Percentiles rank a stretch among this genome's conserved stretches.
These are phyloP conservation scores for Sarcodon sp. DNA, from an alignment of 768 basidiomycete species.

Conservation along the genomic window DNA sequence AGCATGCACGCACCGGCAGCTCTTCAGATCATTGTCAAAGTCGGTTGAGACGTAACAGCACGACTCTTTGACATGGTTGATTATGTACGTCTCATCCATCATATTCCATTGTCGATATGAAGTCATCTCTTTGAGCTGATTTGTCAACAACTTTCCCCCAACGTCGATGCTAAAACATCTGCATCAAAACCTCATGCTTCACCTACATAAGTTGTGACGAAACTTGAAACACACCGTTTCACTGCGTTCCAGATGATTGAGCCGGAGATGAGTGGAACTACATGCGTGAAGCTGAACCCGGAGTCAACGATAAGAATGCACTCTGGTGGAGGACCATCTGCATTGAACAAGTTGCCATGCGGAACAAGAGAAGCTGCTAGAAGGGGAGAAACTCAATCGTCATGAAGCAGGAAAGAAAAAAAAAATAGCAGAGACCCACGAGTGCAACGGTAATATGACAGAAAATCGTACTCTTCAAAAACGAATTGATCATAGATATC, in stretches of 20 bases:
- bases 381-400: constrained; percentile 5
- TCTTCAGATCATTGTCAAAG: constrained; percentile 64
- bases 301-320: constrained; percentile 79
- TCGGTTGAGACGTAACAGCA: constrained; percentile 78
- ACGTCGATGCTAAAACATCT: constrained; percentile 66
- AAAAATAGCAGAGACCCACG: constrained; percentile 36
- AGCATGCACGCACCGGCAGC: constrained; percentile 50
- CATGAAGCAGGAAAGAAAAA: constrained; percentile 12
- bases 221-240: constrained; percentile 42
- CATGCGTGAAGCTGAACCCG: constrained; percentile 91
- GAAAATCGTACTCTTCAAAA: constrained; percentile 94
- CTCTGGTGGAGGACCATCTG: constrained; percentile 42
- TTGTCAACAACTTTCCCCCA: constrained; percentile 91
- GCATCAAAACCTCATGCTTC: neutral
- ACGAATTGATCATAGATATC: constrained; percentile 91
- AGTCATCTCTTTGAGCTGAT: constrained; percentile 86
- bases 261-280: constrained; percentile 71
- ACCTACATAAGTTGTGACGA: neutral
- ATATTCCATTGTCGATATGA: constrained; percentile 97
- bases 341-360: constrained; percentile 55
- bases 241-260: constrained; percentile 70
- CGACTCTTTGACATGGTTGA: constrained; percentile 85
- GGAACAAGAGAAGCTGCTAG: constrained; percentile 74
- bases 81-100: constrained; percentile 93
- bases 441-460: constrained; percentile 66